Conservation (phyloP, 2,329 filamentous ascomycete genomes). For the Dichotomopilus funicola region DNA sequence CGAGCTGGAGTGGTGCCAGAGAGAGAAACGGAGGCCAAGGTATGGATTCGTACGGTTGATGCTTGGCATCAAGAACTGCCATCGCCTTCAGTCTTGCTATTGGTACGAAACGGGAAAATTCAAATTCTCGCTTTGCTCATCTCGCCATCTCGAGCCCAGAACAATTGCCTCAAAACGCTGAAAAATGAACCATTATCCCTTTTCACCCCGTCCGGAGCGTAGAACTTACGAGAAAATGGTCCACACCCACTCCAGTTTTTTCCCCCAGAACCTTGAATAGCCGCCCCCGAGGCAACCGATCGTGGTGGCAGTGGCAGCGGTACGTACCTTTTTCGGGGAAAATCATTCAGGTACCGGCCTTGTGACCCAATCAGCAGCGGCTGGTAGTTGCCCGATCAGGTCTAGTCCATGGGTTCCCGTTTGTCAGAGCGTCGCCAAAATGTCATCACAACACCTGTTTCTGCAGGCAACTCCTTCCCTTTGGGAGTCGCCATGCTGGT, state of each 20-base stretch:
- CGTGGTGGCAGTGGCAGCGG: constrained; percentile 7
- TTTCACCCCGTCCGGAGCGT: not conserved
- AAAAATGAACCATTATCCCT: not conserved
- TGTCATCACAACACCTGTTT: constrained; percentile 22
- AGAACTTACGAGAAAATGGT: not conserved
- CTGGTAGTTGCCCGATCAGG: constrained; percentile 19
- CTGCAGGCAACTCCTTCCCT: constrained; percentile 17
- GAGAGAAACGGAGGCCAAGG: no score
- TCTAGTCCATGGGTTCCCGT: constrained; percentile 12
- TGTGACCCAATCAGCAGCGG: constrained; percentile 26
- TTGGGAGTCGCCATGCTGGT: constrained; percentile 9
- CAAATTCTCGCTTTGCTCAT: not conserved
- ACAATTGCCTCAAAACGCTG: not conserved
- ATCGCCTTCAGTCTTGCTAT: not conserved
- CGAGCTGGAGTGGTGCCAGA: no score
- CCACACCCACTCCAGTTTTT: constrained; percentile 6
- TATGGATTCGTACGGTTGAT: no score
- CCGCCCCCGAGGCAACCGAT: constrained; percentile 14
- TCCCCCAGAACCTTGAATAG: constrained; percentile 25
- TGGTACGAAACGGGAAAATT: not conserved
- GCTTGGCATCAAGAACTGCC: not conserved
- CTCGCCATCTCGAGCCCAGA: not conserved
- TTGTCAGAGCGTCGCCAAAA: constrained; percentile 19
- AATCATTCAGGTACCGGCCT: constrained; percentile 22
- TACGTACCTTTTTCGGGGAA: constrained; percentile 7